phyloP scores from a whole-genome alignment of 2,329 filamentous ascomycete species.

The Monosporascus sp. region DNA sequence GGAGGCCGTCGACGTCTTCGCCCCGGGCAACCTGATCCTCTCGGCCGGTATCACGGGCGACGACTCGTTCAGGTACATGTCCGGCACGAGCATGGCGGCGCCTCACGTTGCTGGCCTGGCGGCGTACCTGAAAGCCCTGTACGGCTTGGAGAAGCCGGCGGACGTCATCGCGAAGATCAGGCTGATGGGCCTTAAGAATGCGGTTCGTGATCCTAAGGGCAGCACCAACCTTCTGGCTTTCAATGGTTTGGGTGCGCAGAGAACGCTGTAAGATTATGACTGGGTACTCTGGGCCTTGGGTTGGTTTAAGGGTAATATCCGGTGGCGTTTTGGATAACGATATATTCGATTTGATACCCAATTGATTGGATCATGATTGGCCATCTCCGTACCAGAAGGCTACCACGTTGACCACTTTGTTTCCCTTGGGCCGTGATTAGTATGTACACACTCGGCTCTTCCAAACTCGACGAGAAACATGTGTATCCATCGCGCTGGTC shows the following conservation, averaged over 20 bases:
- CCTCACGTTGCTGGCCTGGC: constrained; percentile 1
- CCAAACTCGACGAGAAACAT: too few relatives aligned
- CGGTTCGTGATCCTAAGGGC: neutral
- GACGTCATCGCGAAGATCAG: neutral
- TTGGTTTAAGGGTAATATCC: too few relatives aligned
- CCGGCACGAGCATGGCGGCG: neutral
- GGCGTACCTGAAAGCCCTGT: neutral
- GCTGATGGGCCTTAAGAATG: neutral
- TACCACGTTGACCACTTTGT: too few relatives aligned
- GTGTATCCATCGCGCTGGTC: too few relatives aligned
- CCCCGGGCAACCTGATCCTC: neutral
- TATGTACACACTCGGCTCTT: too few relatives aligned
- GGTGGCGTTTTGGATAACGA: too few relatives aligned
- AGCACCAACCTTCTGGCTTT: neutral
- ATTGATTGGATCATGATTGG: too few relatives aligned
- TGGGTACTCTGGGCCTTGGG: too few relatives aligned
- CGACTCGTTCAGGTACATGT: neutral
- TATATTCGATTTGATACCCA: too few relatives aligned
- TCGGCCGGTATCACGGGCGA: neutral
- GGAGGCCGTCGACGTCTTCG: constrained; percentile 1
- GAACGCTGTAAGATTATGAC: too few relatives aligned
- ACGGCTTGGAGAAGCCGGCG: neutral
- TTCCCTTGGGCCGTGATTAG: too few relatives aligned
- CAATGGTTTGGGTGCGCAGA: neutral
- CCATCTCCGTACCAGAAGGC: too few relatives aligned